Evolutionary conservation across 2,329 filamentous ascomycete genomes (phyloP), one percentile per base, ranked within the genome.

Genomic region (Colletotrichum orchidophilum): DNA sequence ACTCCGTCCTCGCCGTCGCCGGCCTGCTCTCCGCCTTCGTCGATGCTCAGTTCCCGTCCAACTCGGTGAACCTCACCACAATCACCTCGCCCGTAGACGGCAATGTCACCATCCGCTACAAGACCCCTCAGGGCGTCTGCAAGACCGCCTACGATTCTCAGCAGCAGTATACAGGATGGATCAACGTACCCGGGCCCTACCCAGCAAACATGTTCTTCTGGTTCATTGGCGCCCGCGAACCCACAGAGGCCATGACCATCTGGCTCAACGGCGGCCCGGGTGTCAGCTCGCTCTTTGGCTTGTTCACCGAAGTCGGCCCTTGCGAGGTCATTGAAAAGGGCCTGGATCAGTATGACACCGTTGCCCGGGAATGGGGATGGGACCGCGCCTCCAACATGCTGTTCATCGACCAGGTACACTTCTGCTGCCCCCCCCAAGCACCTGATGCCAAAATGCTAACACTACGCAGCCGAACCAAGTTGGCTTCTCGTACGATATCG

Each of bases 161-260:
- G 79, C 87, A 90, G 78, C 92, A 94, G 78, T 93, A 91, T 77
- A 89, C 90, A 4, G 92, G 92, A 76, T 93, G 92, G 87, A 88
- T 94, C 66, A 86, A 82, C 63, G 80, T 93, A 5, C 89, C 90
- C 5, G 90, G 85, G 54, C 80, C 82, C 31, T 88, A 85, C 74
- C 80, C 85, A 21, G 86, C 86, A 53, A 88, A 86, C 74, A 74
- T 86, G 4, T 87, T 87, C 78, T 87, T 87, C 75, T 87, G 84
- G 85, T 86, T 85, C 71, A 82, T 87, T 57, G 83, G 82, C 60
- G 83, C 83, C 18, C 83, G 84, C 27, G 77, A 84, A 68, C 78
- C 77, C 5, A 84, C 84, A 4, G 79, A 84, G 13, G 78, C 78
- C 61, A 76, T 86, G 69, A 84, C 89, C 3, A 87, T 92, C 76